These are phyloP conservation scores for Arthrobotrys sphaeroides DNA, from an alignment of 2,329 filamentous ascomycete genomes.

Conservation along the genomic window DNA sequence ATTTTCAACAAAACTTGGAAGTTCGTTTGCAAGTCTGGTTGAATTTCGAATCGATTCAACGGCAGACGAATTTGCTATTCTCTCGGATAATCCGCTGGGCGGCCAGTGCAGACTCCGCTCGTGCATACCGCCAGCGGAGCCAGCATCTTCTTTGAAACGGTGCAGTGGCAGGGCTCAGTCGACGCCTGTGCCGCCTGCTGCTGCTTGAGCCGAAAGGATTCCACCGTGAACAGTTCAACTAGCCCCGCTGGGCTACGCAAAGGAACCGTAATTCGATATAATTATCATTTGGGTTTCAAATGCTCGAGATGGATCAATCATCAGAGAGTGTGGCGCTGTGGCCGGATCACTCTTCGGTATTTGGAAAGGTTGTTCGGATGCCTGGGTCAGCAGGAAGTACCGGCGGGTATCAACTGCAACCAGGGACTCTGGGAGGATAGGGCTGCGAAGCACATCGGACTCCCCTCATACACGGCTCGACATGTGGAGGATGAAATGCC, in stretches of 20 bases:
- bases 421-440: neutral
- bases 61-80: neutral
- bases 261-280: constrained; percentile 1
- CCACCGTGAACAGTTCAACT: neutral
- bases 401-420: constrained; percentile 6
- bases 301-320: neutral
- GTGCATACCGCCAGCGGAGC: neutral
- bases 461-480: neutral
- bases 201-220: constrained; percentile 12
- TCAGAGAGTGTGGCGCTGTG: constrained; percentile 24
- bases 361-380: constrained; percentile 17
- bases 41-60: neutral
- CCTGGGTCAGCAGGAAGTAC: constrained; percentile 4
- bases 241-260: neutral
- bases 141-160: neutral
- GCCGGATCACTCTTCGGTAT: constrained; percentile 2
- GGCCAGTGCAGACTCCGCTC: constrained; percentile 1
- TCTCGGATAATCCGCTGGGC: neutral
- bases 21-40: no score
- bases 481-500: neutral
- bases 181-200: neutral
- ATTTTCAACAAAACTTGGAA: neutral
- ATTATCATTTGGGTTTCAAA: neutral
- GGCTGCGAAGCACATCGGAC: neutral
- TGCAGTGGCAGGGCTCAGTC: neutral